phyloP scores from a whole-genome alignment of 129 eudicot genomes.

The Lactuca saligna region DNA sequence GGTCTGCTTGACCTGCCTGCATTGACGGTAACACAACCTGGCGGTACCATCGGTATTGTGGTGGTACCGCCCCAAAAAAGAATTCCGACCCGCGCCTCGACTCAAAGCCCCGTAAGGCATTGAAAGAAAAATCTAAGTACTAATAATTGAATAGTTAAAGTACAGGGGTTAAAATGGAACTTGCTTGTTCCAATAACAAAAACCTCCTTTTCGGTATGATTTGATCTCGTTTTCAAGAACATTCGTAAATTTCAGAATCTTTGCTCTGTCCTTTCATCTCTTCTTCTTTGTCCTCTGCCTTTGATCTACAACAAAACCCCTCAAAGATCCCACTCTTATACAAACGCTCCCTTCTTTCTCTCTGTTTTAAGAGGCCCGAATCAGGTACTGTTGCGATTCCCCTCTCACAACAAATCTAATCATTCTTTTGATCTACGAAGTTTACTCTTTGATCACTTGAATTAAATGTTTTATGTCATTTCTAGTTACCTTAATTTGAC shows the following conservation, averaged over 20 bases:
- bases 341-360: constrained; percentile 7
- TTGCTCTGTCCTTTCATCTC: constrained; percentile 26
- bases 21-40: too few species aligned
- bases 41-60: too few species aligned
- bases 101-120: background rate
- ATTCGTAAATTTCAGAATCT: constrained; percentile 32
- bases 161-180: background rate
- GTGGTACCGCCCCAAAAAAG: too few species aligned
- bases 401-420: background rate
- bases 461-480: background rate
- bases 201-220: constrained; percentile 40
- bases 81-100: too few species aligned
- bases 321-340: constrained; percentile 17
- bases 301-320: constrained; percentile 23
- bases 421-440: constrained; percentile 12
- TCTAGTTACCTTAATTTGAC: background rate
- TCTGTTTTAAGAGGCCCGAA: background rate
- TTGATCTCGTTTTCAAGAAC: constrained; percentile 38
- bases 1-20: too few species aligned
- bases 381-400: constrained; percentile 29
- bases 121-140: too few species aligned
- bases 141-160: background rate
- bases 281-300: constrained; percentile 8
- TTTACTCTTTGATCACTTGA: constrained; percentile 17
- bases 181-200: constrained; percentile 26